Evolutionary conservation across 805 yeast genomes (phyloP).

Genomic region (Komagataella pastoris): DNA sequence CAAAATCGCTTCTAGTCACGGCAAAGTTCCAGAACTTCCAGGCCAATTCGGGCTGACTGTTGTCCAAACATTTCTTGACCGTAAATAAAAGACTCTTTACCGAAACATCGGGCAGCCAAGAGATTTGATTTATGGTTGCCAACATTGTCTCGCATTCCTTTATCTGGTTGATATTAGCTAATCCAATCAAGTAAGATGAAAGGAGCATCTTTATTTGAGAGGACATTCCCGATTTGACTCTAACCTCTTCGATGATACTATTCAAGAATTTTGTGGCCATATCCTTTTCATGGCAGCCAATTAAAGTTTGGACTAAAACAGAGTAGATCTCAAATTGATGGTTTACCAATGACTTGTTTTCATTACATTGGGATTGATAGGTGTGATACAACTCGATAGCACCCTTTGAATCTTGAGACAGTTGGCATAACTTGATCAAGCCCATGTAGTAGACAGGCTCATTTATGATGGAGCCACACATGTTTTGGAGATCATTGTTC

Average conservation of each 20-base stretch:
- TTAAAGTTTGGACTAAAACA: constrained; percentile 35
- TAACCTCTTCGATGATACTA: constrained; percentile 31
- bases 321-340: constrained; percentile 38
- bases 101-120: constrained; percentile 21
- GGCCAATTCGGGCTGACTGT: constrained; percentile 11
- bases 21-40: constrained; percentile 17
- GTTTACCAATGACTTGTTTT: constrained; percentile 9
- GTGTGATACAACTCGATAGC: constrained; percentile 24
- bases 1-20: constrained; percentile 19
- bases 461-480: constrained; percentile 5
- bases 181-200: constrained; percentile 14
- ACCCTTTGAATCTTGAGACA: constrained; percentile 21
- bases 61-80: constrained; percentile 11
- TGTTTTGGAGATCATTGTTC: constrained; percentile 7
- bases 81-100: constrained; percentile 13
- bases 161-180: constrained; percentile 11
- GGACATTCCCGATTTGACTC: constrained; percentile 11
- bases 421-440: constrained; percentile 24
- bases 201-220: constrained; percentile 7
- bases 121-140: constrained; percentile 13
- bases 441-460: constrained; percentile 8
- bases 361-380: constrained; percentile 11
- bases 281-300: constrained; percentile 32
- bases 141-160: constrained; percentile 12
- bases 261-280: constrained; percentile 47